Evolutionary conservation across 2,329 filamentous ascomycete species (phyloP), one percentile per base, ranked within the genome.

Genomic region (Fusarium pilosicola): DNA sequence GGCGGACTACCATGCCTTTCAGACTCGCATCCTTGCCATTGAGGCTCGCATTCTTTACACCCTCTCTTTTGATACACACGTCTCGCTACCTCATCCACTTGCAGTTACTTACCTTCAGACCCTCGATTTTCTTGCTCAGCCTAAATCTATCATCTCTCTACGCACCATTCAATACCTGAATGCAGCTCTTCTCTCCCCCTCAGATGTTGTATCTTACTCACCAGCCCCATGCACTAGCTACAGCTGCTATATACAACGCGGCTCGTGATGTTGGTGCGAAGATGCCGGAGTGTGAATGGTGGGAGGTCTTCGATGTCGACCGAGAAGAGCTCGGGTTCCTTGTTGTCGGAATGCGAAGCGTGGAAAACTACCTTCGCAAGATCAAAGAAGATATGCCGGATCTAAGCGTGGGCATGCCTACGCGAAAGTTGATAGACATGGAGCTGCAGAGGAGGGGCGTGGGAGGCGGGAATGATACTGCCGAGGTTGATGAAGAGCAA

Each of bases 241-340:
- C 94, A 6, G 94, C 95, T 4, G 94, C 95, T 2, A 93, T 98
- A 38, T 99, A 98, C 80, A 89, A 94, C n/a, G 94, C 96, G 1
- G 93, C 94, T 2, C 88, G 92, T 49, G 95, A 98, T 74, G 81
- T 89, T 3, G 91, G 88, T 0, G 89, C 93, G 18, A 95, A 94
- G 81, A 87, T 98, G 83, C 94, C 96, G 1, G 93, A 93, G 72
- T 90, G 89, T 54, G 92, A 94, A 72, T 99, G 96, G 96, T 99
- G 96, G 96, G 95, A 98, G 82, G 94, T 98, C 0, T 98, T 98
- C 81, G 96, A 99, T 82, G 94, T 96, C 13, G 95, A 98, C 78
- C 88, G 96, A 57, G 96, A 99, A 85, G 95, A 97, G 80, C 86
- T 99, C 41, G 96, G 96, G 1, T 98, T 98, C 76, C 83, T 98